These are phyloP conservation scores for Candida rishiriensis DNA, from an alignment of 805 yeast species.

Conservation along the genomic window DNA sequence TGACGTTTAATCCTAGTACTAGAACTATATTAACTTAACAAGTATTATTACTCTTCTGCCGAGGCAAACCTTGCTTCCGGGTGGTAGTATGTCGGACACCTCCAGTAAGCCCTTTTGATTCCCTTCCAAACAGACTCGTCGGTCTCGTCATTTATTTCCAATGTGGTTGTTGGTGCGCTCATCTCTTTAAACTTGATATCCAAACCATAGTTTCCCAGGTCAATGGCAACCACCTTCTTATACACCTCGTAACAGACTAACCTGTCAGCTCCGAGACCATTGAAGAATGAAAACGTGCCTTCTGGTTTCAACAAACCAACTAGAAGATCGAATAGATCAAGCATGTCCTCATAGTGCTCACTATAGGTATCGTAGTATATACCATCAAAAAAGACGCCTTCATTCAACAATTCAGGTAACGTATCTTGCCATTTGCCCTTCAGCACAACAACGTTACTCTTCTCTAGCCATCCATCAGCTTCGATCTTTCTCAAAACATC, in stretches of 20 bases:
- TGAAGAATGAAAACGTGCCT: conserved; percentile 87
- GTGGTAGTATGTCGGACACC: conserved; percentile 63
- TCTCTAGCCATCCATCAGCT: conserved; percentile 79
- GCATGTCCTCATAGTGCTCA: conserved; percentile 86
- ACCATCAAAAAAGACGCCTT: conserved; percentile 79
- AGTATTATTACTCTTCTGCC: neutral
- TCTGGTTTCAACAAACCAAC: conserved; percentile 79
- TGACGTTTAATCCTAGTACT: neutral
- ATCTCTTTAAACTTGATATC: conserved; percentile 50
- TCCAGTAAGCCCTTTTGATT: conserved; percentile 62
- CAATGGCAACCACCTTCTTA: conserved; percentile 74
- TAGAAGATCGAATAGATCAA: conserved; percentile 72
- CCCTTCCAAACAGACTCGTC: conserved; percentile 55
- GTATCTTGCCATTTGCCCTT: conserved; percentile 94
- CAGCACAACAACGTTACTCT: conserved; percentile 63
- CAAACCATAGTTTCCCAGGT: conserved; percentile 75
- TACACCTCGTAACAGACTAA: conserved; percentile 78
- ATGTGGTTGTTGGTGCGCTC: conserved; percentile 40
- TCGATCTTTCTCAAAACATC: conserved; percentile 70
- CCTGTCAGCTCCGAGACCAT: conserved; percentile 83
- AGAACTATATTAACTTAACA: neutral
- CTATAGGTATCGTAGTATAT: conserved; percentile 92
- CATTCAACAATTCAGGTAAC: conserved; percentile 56
- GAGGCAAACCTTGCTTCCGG: conserved; percentile 49
- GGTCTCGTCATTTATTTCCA: conserved; percentile 29